A percentile compares a stretch with the other conserved stretches of the same genome.
Evolutionary conservation across 2,329 filamentous ascomycete species (phyloP).

Genomic region (Xylariaceae sp.): DNA sequence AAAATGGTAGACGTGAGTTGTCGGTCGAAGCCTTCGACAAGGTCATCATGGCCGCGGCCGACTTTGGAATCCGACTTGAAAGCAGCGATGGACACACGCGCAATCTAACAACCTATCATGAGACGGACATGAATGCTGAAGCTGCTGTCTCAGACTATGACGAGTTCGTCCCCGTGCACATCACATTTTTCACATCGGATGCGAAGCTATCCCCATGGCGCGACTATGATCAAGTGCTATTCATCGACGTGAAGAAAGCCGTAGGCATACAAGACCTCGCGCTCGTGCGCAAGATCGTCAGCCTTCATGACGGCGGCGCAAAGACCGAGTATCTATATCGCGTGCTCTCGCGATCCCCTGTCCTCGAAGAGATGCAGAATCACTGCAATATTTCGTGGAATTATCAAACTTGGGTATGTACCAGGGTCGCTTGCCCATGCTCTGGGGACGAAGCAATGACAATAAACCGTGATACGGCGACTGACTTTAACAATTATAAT

Average conservation of each 20-base stretch:
- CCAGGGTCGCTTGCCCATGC: too few relatives aligned
- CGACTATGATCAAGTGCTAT: conserved; percentile 13
- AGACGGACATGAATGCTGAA: not conserved
- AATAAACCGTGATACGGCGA: too few relatives aligned
- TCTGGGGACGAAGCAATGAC: too few relatives aligned
- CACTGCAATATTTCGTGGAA: conserved; percentile 12
- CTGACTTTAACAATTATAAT: too few relatives aligned
- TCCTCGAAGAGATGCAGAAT: conserved; percentile 3
- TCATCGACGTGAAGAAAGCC: not conserved
- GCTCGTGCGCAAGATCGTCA: conserved; percentile 17
- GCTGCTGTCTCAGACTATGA: not conserved
- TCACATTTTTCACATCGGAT: conserved; percentile 18
- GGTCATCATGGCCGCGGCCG: conserved; percentile 16
- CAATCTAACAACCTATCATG: not conserved
- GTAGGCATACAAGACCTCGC: conserved; percentile 14
- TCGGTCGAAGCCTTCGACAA: conserved; percentile 20
- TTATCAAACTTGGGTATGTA: conserved; percentile 14
- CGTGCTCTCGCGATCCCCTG: conserved; percentile 12
- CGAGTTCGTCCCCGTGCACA: not conserved
- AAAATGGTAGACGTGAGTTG: not conserved
- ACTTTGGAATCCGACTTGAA: conserved; percentile 7
- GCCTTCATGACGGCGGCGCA: not conserved
- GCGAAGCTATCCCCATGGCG: conserved; percentile 6
- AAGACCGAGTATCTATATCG: conserved; percentile 20
- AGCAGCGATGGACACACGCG: not conserved